Evolutionary conservation across 2,329 filamentous ascomycete genomes (phyloP).

Genomic region (Coleophoma eucalyptorum): DNA sequence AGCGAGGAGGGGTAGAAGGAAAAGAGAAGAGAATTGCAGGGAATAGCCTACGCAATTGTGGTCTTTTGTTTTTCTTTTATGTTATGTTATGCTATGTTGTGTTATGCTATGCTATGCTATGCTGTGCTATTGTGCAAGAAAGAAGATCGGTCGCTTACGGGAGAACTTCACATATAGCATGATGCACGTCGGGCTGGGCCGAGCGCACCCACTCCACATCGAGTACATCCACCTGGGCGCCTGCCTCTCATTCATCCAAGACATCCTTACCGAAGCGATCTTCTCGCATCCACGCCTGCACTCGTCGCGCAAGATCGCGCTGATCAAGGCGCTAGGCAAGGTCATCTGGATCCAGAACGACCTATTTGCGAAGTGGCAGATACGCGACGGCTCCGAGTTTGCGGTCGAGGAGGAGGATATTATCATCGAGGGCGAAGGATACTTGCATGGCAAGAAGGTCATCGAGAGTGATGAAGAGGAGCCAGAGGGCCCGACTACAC

Average conservation of each 20-base stretch:
- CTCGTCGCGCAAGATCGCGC: conserved; percentile 64
- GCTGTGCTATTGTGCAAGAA: neutral
- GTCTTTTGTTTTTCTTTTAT: no score
- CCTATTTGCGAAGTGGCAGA: conserved; percentile 76
- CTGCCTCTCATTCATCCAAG: conserved; percentile 70
- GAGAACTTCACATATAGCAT: conserved; percentile 3
- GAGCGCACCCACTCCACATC: conserved; percentile 56
- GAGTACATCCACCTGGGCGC: conserved; percentile 76
- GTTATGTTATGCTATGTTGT: no score
- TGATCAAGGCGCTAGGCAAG: conserved; percentile 74
- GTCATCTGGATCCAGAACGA: conserved; percentile 87
- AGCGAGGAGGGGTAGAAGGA: neutral
- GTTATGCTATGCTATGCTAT: no score
- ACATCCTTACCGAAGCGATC: conserved; percentile 72
- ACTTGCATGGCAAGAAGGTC: conserved; percentile 59
- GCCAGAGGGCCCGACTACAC: conserved; percentile 5
- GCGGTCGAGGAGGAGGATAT: conserved; percentile 39
- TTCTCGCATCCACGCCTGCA: conserved; percentile 55
- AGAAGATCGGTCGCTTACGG: neutral
- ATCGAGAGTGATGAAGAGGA: conserved; percentile 36
- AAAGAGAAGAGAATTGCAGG: no score
- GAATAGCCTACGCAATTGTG: no score
- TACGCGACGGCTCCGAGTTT: conserved; percentile 27
- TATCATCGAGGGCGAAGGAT: conserved; percentile 58
- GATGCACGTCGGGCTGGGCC: conserved; percentile 63